A percentile compares a stretch with the other conserved stretches of the same genome.
Evolutionary conservation across 2,329 filamentous ascomycete genomes (phyloP).

Genomic region (Cordyceps cateniannulata): DNA sequence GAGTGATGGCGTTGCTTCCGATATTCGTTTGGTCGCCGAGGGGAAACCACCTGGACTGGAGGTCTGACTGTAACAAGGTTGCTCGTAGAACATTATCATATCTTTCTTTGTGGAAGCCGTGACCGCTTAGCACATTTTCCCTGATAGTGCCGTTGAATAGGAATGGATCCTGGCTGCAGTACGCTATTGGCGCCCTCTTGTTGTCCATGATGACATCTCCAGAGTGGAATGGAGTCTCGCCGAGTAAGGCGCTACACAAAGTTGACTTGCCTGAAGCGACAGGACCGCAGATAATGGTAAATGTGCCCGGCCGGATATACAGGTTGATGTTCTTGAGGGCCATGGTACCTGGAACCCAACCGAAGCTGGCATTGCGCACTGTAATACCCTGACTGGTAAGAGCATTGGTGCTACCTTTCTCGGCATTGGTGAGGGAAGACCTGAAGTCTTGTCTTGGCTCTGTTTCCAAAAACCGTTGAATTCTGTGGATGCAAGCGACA

Average conservation of each 20-base stretch:
- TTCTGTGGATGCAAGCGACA: constrained; percentile 5
- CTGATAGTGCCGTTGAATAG: neutral
- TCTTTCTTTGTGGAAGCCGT: constrained; percentile 22
- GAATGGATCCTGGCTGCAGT: neutral
- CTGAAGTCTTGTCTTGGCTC: constrained; percentile 11
- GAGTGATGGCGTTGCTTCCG: constrained; percentile 34
- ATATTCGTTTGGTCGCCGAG: constrained; percentile 31
- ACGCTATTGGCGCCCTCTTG: neutral
- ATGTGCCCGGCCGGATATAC: constrained; percentile 12
- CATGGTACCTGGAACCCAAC: constrained; percentile 19
- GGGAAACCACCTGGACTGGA: constrained; percentile 25
- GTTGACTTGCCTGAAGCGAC: constrained; percentile 24
- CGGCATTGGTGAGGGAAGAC: constrained; percentile 9
- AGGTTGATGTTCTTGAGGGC: constrained; percentile 18
- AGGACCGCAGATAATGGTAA: constrained; percentile 32
- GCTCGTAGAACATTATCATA: constrained; percentile 31
- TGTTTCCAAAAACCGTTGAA: constrained; percentile 14
- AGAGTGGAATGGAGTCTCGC: neutral
- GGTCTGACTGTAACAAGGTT: constrained; percentile 26
- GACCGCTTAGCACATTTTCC: constrained; percentile 32
- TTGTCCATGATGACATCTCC: neutral
- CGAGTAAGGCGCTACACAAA: neutral
- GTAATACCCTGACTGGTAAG: too few relatives aligned
- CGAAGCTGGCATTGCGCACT: constrained; percentile 18
- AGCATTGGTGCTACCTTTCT: neutral